Conservation (phyloP, 306 rosid species). For the Mimosa pudica region DNA sequence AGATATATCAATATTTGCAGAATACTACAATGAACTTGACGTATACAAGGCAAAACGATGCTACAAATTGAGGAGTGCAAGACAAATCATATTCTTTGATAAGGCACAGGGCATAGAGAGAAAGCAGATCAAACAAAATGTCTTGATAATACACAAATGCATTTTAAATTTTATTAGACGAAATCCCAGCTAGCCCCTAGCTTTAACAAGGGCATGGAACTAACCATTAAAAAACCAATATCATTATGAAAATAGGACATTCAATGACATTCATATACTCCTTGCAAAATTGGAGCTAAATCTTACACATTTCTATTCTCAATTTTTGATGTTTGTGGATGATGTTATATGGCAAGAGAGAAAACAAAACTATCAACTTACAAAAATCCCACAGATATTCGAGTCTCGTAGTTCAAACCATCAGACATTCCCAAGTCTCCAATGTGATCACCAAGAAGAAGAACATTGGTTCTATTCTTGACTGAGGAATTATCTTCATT, state of each 20-base stretch:
- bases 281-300: slow-evolving; percentile 2
- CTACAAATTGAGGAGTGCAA: not conserved
- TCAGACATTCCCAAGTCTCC: slow-evolving; percentile 97
- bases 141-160: not conserved
- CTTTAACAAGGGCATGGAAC: not conserved
- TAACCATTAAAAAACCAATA: slow-evolving; percentile 7
- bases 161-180: not conserved
- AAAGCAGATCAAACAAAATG: not conserved
- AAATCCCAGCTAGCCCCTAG: slow-evolving; percentile 5
- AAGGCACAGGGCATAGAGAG: not conserved
- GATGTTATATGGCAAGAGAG: not conserved
- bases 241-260: slow-evolving; percentile 14
- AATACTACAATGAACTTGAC: not conserved
- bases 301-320: not conserved
- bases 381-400: slow-evolving; percentile 89
- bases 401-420: slow-evolving; percentile 78
- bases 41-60: not conserved
- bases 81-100: not conserved
- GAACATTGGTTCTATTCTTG: slow-evolving; percentile 80
- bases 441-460: slow-evolving; percentile 89
- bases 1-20: not conserved
- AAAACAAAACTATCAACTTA: slow-evolving; percentile 45
- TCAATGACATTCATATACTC: slow-evolving; percentile 5
- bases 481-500: slow-evolving; percentile 55
- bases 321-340: not conserved